Base-by-base conservation (phyloP, 768 basidiomycete species). In the Baorangia bicolor region DNA sequence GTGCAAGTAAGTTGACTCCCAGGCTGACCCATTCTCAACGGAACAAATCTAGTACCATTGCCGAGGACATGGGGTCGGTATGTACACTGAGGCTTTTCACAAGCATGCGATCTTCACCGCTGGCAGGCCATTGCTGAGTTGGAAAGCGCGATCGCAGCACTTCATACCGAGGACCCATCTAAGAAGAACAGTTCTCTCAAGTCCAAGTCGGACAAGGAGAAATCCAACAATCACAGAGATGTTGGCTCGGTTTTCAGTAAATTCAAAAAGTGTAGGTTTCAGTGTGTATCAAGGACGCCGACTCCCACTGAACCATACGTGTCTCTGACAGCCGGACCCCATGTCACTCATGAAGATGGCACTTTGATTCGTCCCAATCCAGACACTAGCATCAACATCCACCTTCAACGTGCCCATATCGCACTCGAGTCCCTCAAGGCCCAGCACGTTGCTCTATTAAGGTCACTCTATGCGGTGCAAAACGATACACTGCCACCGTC, bases 61-160 rank as follows among this genome's bases (percentile, higher is more conserved):
- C 83, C 18, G 87, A 90, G 45, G 86, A 88, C 64, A 88, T 92
- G 78, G 80, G 79, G 30, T 67, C 62, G 56, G 90, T 90, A 65
- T 56, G 81, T 77, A 14, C 53, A 16, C 38, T 56, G 27, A 51
- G 2, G 10, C 27, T 40, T 44, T 50, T 55, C 44, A 21, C 51
- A 39, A 27, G 44, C 45, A 31, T 53, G 30, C 41, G 33, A 52
- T 39, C 28, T 44, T 60, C 34, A 54, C 23, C 8, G 23, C 46
- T 25, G 42, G 6, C 52, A 91, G 89, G 79, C 79, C 2, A 78
- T 90, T 49, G 64, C 73, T 31, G 80, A 84, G 51, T 73, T 91
- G 3, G 86, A 92, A 61, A 73, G 70, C 27, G 78, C 82, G 2
- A 71, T 89, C 42, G 45, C 68, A 9, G 68, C 74, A 18, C 70